Conservation (phyloP, 1,284 basidiomycete genomes). For the Naganishia cerealis region DNA sequence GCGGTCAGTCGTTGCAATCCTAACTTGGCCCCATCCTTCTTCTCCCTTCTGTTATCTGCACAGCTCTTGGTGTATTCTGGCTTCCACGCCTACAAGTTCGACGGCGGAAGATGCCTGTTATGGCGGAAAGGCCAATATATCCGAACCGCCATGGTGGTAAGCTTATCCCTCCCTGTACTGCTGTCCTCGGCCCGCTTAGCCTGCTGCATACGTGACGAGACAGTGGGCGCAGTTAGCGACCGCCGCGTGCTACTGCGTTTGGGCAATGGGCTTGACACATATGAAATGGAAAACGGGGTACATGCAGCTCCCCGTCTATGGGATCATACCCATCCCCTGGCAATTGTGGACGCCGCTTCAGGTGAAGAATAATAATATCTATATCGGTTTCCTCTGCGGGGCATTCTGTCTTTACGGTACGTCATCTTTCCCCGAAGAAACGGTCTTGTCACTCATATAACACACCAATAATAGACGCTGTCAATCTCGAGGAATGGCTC, state of each 20-base stretch:
- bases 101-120: constrained; percentile 9
- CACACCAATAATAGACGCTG: constrained; percentile 13
- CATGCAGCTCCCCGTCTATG: constrained; percentile 15
- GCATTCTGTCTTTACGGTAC: constrained; percentile 24
- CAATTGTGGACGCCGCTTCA: constrained; percentile 10
- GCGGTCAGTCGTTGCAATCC: too few species aligned
- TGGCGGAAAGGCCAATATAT: constrained; percentile 21
- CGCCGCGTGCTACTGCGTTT: constrained; percentile 15
- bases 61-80: constrained; percentile 17
- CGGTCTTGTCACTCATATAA: too few species aligned
- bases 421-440: too few species aligned
- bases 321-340: constrained; percentile 21
- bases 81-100: constrained; percentile 20
- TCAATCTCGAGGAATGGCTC: constrained; percentile 30
- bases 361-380: background rate
- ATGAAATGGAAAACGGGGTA: constrained; percentile 19
- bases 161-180: background rate
- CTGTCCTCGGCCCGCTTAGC: background rate
- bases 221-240: constrained; percentile 26
- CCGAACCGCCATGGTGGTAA: constrained; percentile 19
- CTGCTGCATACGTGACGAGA: background rate
- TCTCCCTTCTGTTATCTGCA: too few species aligned
- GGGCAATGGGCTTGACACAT: constrained; percentile 21
- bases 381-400: constrained; percentile 3
- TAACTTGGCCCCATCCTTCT: too few species aligned